These are phyloP conservation scores for Kwoniella sp. DNA, from an alignment of 768 basidiomycete species.

Conservation along the genomic window DNA sequence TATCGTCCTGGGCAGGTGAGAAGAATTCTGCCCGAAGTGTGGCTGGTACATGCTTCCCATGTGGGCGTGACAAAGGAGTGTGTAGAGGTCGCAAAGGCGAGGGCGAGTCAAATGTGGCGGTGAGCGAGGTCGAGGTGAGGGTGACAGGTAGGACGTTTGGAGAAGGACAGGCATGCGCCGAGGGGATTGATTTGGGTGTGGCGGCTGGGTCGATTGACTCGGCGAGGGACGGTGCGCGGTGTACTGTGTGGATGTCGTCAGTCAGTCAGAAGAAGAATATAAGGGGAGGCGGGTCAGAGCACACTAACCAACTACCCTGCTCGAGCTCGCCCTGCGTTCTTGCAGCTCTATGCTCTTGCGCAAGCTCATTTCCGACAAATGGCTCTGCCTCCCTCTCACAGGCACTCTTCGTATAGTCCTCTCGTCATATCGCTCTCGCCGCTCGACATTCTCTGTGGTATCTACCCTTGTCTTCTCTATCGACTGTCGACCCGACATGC, in stretches of 20 bases:
- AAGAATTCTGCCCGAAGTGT: no score
- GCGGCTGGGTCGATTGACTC: conserved; percentile 9
- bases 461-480: conserved; percentile 1
- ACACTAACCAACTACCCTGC: no score
- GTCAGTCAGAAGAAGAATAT: not conserved
- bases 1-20: conserved; percentile 26
- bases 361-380: not conserved
- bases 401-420: conserved; percentile 7
- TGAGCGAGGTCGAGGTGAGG: not conserved
- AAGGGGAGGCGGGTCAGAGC: not conserved
- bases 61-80: not conserved
- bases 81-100: conserved; percentile 5
- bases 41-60: not conserved
- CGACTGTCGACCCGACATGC: conserved; percentile 1
- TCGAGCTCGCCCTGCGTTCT: no score
- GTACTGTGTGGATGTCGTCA: not conserved
- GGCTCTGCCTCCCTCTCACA: not conserved
- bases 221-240: conserved; percentile 4
- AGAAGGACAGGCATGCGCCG: not conserved
- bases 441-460: not conserved
- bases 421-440: conserved; percentile 8
- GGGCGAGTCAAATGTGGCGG: conserved; percentile 11
- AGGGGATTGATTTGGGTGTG: conserved; percentile 10
- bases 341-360: no score
- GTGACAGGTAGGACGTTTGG: not conserved